Base-by-base conservation (phyloP, 805 yeast genomes). In the Metschnikowia kunwiensis region DNA sequence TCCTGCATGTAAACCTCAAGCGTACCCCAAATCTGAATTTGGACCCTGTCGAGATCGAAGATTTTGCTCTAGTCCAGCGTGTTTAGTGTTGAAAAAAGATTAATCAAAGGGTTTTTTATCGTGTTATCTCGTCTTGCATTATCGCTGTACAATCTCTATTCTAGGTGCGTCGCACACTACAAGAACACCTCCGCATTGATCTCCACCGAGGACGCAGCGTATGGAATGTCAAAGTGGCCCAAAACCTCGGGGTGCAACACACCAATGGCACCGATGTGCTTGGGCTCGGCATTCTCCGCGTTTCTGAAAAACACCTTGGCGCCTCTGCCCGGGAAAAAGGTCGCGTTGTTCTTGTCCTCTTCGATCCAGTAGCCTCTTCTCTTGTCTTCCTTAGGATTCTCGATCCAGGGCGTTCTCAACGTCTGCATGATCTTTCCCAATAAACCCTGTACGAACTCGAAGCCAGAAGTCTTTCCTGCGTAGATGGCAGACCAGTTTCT, bases 291-390 rank as follows among this genome's bases (percentile, higher is more conserved):
- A 42, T 78, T 82, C 40, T 75, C 77, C 41, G 66, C 73, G 39
- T 72, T 65, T 71, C 94, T 79, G 67, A 80, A 85, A 65, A 74
- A 77, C 46, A 93, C 74, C 55, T 77, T 81, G 34, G 98, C 98
- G 44, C 96, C 97, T 71, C 98, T 83, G 27, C 97, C 98, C 25
- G 96, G 95, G 84, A 93, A 93, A 67, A 74, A 91, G 42, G 89
- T 83, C 32, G 79, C 73, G 57, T 80, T 74, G 18, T 72, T 69
- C 35, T 63, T 64, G 54, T 80, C 86, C 58, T 82, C 80, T 61
- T 80, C 85, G 40, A 84, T 82, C 93, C 93, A 85, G 66, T 78
- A 85, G 36, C 96, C 96, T 68, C 93, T 85, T 27, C 55, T 49
- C 43, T 68, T 74, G 25, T 68, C 62, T 24, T 73, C 57, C 24